A percentile compares a stretch with the other conserved stretches of the same genome.
Conservation (phyloP, 2,329 filamentous ascomycete species). For the Trematosphaeria pertusa region DNA sequence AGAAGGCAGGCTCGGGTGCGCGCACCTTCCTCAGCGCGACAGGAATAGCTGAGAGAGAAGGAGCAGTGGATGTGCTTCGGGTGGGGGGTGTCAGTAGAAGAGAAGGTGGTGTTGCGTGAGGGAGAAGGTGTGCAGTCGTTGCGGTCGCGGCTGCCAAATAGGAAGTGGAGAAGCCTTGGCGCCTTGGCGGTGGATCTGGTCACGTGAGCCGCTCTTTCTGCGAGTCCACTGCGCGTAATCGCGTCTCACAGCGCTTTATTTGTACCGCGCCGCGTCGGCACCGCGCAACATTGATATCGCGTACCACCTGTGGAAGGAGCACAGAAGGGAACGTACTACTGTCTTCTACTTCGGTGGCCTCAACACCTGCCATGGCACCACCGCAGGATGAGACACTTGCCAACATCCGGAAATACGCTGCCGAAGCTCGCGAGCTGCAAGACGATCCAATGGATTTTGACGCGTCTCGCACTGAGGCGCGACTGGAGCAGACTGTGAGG, state of each 20-base stretch:
- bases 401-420: constrained; percentile 40
- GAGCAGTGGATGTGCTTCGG: constrained; percentile 16
- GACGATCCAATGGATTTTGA: constrained; percentile 47
- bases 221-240: neutral
- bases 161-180: constrained; percentile 22
- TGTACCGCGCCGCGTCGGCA: neutral
- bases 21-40: constrained; percentile 27
- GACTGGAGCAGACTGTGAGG: constrained; percentile 70
- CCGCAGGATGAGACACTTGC: constrained; percentile 19
- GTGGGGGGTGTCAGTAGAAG: constrained; percentile 26
- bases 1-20: constrained; percentile 24
- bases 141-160: constrained; percentile 22
- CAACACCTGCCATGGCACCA: constrained; percentile 30
- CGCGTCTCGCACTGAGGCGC: constrained; percentile 55
- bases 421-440: constrained; percentile 26
- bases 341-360: neutral
- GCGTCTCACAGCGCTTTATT: neutral
- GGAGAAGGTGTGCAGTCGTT: constrained; percentile 25
- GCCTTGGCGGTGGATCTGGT: constrained; percentile 28
- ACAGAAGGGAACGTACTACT: neutral
- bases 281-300: neutral
- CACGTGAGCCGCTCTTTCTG: neutral
- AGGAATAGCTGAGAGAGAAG: constrained; percentile 22
- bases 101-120: constrained; percentile 20
- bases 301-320: neutral